Evolutionary conservation across 1,139 yeast genomes (phyloP).

Genomic region (Casaregolazyma suthepensis): DNA sequence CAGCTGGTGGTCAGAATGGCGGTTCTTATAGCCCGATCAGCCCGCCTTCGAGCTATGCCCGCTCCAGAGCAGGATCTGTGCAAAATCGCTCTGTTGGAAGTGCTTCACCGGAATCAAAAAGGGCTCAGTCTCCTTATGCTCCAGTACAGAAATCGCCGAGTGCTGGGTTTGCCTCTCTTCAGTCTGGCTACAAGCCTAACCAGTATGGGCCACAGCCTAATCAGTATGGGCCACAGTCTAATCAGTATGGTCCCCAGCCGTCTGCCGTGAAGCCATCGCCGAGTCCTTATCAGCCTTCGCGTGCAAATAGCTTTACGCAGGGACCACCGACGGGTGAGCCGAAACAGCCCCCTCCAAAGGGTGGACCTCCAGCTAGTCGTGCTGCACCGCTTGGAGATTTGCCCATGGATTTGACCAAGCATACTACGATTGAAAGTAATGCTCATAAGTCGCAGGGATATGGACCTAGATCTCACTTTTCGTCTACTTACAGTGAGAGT

Average conservation of each 20-base stretch:
- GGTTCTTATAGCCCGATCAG: background rate
- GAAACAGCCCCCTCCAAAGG: background rate
- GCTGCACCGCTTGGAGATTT: slow-evolving; percentile 17
- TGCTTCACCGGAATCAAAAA: background rate
- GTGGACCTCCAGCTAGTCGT: background rate
- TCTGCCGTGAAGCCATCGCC: background rate
- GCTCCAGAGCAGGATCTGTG: slow-evolving; percentile 1
- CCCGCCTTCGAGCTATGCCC: slow-evolving; percentile 1
- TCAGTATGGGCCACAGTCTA: slow-evolving; percentile 2
- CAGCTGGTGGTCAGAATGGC: slow-evolving; percentile 2
- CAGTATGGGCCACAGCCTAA: slow-evolving; percentile 1
- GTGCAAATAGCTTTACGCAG: background rate
- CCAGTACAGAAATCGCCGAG: background rate
- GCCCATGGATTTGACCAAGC: slow-evolving; percentile 18
- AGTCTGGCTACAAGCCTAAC: background rate
- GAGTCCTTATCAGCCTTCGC: slow-evolving; percentile 3
- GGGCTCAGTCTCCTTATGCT: slow-evolving; percentile 5
- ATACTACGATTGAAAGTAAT: background rate
- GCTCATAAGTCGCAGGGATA: slow-evolving; percentile 3
- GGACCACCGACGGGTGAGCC: background rate
- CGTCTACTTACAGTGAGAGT: background rate
- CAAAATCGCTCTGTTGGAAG: background rate
- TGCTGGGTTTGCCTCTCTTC: background rate
- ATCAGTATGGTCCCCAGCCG: background rate
- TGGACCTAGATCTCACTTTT: background rate